Base-by-base conservation (phyloP, 192 early-diverging fungal genomes). In the Obelidium mucronatum region DNA sequence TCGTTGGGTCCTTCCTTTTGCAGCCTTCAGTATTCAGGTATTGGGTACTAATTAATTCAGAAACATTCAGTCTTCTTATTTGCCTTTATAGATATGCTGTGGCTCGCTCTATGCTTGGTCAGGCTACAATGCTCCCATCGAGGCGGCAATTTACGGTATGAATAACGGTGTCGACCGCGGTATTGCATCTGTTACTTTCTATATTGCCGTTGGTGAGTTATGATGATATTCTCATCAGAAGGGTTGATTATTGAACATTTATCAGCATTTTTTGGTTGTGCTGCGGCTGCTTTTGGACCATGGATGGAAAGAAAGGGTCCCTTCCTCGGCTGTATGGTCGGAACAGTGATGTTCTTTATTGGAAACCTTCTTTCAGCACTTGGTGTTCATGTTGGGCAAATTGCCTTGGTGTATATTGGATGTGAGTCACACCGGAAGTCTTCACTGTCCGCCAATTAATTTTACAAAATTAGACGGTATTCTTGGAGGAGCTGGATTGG, bases 241-340 rank as follows among this genome's bases (percentile, higher is more conserved):
- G 15, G 33, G 19, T 22, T 17, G 13, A 24, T 19, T n/a, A n/a
- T n/a, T n/a, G n/a, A n/a, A n/a, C n/a, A n/a, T n/a, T n/a, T n/a
- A n/a, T n/a, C 8, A 76, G 54, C 73, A 31, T 88, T 90, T 82
- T 90, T 93, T 71, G 92, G 92, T 33, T 61, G 83, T 33, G 87
- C 91, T 5, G 88, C 90, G 34, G 91, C 91, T 24, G 48, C 89
- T n/a, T 85, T 91, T 54, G 92, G 92, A 4, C 92, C 92, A 0
- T 94, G 92, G 92, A 83, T 94, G 56, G 92, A 94, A 78, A 88
- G 90, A 35, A 85, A 88, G 67, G 90, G 90, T 28, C 92, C 92
- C 22, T 82, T 87, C 17, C 84, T 85, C 79, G 89, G 87, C 53
- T 82, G 90, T 0, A 54, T 89, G 19, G 73, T 92, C 6, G 92